These are phyloP conservation scores for Venturia asperata DNA, from an alignment of 2,329 filamentous ascomycete genomes.

Conservation along the genomic window DNA sequence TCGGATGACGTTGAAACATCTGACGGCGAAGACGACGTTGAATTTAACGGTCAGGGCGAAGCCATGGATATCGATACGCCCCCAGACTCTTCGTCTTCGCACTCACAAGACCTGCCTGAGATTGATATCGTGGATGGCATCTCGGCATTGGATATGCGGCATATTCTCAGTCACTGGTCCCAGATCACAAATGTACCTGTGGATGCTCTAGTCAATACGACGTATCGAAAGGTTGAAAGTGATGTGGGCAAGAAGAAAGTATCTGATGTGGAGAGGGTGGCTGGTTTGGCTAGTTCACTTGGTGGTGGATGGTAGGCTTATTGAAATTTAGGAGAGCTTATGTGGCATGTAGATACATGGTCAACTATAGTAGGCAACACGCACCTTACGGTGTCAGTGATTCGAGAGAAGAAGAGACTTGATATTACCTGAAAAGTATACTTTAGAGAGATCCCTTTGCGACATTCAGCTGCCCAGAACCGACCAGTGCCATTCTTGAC, in stretches of 20 bases:
- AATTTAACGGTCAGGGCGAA: conserved; percentile 20
- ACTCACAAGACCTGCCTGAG: conserved; percentile 43
- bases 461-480: too few species aligned
- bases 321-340: too few species aligned
- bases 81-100: conserved; percentile 50
- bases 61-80: conserved; percentile 51
- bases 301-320: conserved; percentile 75
- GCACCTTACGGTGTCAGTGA: too few species aligned
- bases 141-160: conserved; percentile 57
- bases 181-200: conserved; percentile 61
- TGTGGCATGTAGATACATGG: not conserved
- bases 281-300: conserved; percentile 81
- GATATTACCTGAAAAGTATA: too few species aligned
- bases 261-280: conserved; percentile 71
- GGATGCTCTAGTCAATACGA: conserved; percentile 72
- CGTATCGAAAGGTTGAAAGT: conserved; percentile 85
- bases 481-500: too few species aligned
- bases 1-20: conserved; percentile 32
- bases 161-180: conserved; percentile 66
- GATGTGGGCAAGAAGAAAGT: conserved; percentile 74
- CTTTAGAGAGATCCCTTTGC: too few species aligned
- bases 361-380: too few species aligned
- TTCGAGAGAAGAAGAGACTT: too few species aligned
- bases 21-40: conserved; percentile 24
- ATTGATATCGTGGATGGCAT: conserved; percentile 52